Conservation (phyloP, 2,329 filamentous ascomycete genomes). For the Epichloe festucae region DNA sequence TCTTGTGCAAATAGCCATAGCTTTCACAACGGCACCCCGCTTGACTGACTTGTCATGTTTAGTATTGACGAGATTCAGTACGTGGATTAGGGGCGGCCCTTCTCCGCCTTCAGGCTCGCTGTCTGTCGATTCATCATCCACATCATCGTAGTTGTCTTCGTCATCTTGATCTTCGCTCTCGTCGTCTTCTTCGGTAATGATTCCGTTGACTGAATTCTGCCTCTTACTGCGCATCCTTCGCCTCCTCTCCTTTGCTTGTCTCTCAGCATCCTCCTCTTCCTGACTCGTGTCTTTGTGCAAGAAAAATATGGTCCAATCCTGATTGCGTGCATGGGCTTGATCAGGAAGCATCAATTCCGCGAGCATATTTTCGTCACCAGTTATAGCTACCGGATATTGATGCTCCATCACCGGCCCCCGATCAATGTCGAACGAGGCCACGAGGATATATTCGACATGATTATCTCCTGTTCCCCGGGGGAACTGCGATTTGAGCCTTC, state of each 20-base stretch:
- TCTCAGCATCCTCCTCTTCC: conserved; percentile 66
- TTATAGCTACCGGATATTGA: conserved; percentile 89
- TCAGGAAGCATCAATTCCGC: conserved; percentile 97
- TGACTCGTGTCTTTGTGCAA: conserved; percentile 86
- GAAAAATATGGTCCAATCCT: conserved; percentile 99
- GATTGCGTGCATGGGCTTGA: conserved; percentile 84
- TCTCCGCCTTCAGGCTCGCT: conserved; percentile 59
- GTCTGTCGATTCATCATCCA: conserved; percentile 41
- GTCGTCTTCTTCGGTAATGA: conserved; percentile 31
- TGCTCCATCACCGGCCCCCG: conserved; percentile 96
- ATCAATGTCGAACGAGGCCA: conserved; percentile 95
- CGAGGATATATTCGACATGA: conserved; percentile 97
- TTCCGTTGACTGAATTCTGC: conserved; percentile 36
- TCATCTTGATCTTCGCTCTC: conserved; percentile 34
- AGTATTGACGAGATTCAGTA: conserved; percentile 93
- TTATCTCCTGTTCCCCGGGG: conserved; percentile 65
- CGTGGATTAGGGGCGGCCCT: conserved; percentile 88
- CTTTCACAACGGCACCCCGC: conserved; percentile 88
- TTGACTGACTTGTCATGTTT: conserved; percentile 91
- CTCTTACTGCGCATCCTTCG: conserved; percentile 37
- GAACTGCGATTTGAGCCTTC: conserved; percentile 60
- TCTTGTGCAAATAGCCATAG: conserved; percentile 96
- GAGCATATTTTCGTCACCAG: conserved; percentile 94
- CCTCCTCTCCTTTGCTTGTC: conserved; percentile 41
- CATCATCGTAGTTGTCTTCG: conserved; percentile 36